These are phyloP conservation scores for Dictyostelium capitatum DNA, from an alignment of 78 protist species.

Conservation along the genomic window DNA sequence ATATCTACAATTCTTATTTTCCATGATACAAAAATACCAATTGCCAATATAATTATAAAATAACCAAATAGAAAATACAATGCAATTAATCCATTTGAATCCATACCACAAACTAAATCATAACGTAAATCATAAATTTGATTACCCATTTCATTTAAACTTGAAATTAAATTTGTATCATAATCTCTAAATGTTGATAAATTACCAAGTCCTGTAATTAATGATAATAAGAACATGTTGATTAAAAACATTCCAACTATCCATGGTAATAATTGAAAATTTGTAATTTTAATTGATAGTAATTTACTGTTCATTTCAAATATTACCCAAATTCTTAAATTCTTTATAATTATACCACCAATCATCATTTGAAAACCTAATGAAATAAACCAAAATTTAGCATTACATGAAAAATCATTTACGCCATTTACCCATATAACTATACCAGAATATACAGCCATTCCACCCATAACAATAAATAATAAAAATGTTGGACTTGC, in stretches of 20 bases:
- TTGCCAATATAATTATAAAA: conserved; percentile 13
- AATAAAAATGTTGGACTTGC: conserved; percentile 57
- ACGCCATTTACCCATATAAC: conserved; percentile 9
- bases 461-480: conserved; percentile 13
- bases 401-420: not conserved
- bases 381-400: conserved; percentile 33
- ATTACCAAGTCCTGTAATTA: conserved; percentile 11
- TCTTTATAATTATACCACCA: conserved; percentile 47
- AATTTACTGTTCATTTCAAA: conserved; percentile 48
- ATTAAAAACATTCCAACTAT: not conserved
- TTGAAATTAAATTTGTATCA: not conserved
- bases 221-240: conserved; percentile 10
- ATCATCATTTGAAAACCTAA: conserved; percentile 26
- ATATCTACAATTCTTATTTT: conserved; percentile 62
- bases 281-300: conserved; percentile 32
- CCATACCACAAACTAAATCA: conserved; percentile 16
- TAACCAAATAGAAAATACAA: conserved; percentile 36
- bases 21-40: conserved; percentile 66
- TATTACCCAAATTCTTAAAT: conserved; percentile 54
- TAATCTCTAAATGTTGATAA: not conserved
- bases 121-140: not conserved
- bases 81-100: not conserved
- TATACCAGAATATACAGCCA: conserved; percentile 11
- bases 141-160: not conserved
- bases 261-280: conserved; percentile 66